A percentile compares a stretch with the other conserved stretches of the same genome.
phyloP scores from a whole-genome alignment of 306 rosid genomes.

The Ormosia emarginata region DNA sequence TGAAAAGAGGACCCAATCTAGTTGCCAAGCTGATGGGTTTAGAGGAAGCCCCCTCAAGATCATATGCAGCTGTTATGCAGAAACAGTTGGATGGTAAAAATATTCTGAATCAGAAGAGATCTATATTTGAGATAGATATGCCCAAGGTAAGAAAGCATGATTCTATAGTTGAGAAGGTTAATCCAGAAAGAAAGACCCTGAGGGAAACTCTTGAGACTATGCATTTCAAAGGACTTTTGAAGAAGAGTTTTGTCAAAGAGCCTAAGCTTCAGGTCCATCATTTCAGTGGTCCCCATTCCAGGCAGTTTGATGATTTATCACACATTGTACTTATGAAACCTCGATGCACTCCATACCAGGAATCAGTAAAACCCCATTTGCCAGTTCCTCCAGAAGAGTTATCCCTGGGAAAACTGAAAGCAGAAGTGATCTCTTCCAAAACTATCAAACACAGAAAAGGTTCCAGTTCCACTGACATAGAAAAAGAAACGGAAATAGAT shows the following conservation, averaged over 20 bases:
- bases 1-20: conserved; percentile 50
- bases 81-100: conserved; percentile 47
- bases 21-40: conserved; percentile 93
- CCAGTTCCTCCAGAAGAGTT: conserved; percentile 34
- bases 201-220: conserved; percentile 70
- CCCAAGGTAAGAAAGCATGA: conserved; percentile 42
- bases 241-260: conserved; percentile 40
- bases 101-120: conserved; percentile 46
- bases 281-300: conserved; percentile 9
- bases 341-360: conserved; percentile 23
- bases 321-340: conserved; percentile 88
- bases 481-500: conserved; percentile 30
- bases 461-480: conserved; percentile 26
- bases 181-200: conserved; percentile 47
- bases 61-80: conserved; percentile 33
- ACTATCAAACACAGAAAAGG: conserved; percentile 35
- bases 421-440: conserved; percentile 35
- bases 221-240: conserved; percentile 57
- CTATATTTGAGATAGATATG: conserved; percentile 48
- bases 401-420: conserved; percentile 36
- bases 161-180: conserved; percentile 29
- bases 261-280: conserved; percentile 23
- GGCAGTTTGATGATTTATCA: conserved; percentile 31
- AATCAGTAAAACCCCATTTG: conserved; percentile 16
- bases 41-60: conserved; percentile 50